phyloP scores from a whole-genome alignment of 2,329 filamentous ascomycete species.

The Mariannaea sp. region DNA sequence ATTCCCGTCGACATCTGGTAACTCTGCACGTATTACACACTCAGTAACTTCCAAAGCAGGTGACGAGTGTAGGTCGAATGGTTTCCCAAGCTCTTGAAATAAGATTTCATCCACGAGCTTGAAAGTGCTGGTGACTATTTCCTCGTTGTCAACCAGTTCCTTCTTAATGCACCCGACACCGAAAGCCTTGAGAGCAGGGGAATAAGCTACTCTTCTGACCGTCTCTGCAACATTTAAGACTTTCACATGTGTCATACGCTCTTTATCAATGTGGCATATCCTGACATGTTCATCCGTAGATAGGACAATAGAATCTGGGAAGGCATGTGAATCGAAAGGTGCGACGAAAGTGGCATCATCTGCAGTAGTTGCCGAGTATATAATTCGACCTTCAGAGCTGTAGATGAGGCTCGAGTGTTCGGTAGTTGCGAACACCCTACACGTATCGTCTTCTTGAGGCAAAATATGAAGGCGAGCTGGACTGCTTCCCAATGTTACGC shows the following conservation, averaged over 20 bases:
- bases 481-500: constrained; percentile 82
- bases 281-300: constrained; percentile 78
- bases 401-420: constrained; percentile 96
- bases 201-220: constrained; percentile 86
- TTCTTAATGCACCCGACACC: constrained; percentile 85
- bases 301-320: constrained; percentile 78
- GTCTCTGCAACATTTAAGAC: constrained; percentile 79
- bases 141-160: constrained; percentile 70
- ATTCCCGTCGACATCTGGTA: constrained; percentile 62
- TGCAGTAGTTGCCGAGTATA: constrained; percentile 92
- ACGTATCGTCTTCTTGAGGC: constrained; percentile 68
- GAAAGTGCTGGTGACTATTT: constrained; percentile 79
- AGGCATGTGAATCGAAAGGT: constrained; percentile 80
- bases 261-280: constrained; percentile 79
- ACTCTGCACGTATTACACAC: constrained; percentile 76
- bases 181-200: constrained; percentile 76
- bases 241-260: constrained; percentile 87
- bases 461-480: constrained; percentile 82
- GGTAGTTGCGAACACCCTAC: constrained; percentile 88
- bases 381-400: constrained; percentile 80
- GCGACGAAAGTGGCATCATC: constrained; percentile 83
- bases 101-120: constrained; percentile 88
- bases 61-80: constrained; percentile 62
- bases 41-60: constrained; percentile 75
- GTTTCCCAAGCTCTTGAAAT: constrained; percentile 76